These are phyloP conservation scores for Setaria italica DNA, from an alignment of 202 grass and related monocot genomes.

Conservation along the genomic window DNA sequence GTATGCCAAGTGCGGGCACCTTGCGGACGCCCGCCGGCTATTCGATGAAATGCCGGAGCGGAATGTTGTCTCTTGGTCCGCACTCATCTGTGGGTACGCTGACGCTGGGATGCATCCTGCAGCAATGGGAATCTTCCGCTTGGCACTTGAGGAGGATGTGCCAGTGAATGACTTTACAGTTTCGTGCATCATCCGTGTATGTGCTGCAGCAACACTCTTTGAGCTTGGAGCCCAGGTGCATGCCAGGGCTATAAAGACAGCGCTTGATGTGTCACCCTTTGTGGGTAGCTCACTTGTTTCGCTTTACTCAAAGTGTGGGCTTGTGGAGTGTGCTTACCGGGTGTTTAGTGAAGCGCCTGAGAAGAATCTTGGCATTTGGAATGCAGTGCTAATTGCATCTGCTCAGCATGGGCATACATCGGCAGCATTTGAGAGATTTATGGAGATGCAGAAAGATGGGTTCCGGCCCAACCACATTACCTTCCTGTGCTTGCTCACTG, in stretches of 20 bases:
- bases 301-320: constrained; percentile 87
- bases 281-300: constrained; percentile 84
- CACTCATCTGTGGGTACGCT: constrained; percentile 75
- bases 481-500: constrained; percentile 81
- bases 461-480: constrained; percentile 79
- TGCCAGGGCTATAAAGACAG: constrained; percentile 64
- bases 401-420: constrained; percentile 79
- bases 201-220: constrained; percentile 65
- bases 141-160: constrained; percentile 62
- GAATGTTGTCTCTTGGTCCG: constrained; percentile 94
- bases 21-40: constrained; percentile 54
- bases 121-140: constrained; percentile 58
- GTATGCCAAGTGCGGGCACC: constrained; percentile 74
- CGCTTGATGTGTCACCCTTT: constrained; percentile 71
- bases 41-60: constrained; percentile 83
- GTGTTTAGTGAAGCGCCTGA: constrained; percentile 64
- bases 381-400: constrained; percentile 77
- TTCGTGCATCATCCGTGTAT: constrained; percentile 74
- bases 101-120: constrained; percentile 59
- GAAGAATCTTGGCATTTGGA: constrained; percentile 86
- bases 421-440: constrained; percentile 63
- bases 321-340: constrained; percentile 72
- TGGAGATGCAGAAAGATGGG: constrained; percentile 67
- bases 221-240: constrained; percentile 78
- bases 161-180: constrained; percentile 84